Percentiles rank a stretch among this genome's conserved stretches.
phyloP scores from a whole-genome alignment of 2,329 filamentous ascomycete genomes.

The Claviceps spartinae region DNA sequence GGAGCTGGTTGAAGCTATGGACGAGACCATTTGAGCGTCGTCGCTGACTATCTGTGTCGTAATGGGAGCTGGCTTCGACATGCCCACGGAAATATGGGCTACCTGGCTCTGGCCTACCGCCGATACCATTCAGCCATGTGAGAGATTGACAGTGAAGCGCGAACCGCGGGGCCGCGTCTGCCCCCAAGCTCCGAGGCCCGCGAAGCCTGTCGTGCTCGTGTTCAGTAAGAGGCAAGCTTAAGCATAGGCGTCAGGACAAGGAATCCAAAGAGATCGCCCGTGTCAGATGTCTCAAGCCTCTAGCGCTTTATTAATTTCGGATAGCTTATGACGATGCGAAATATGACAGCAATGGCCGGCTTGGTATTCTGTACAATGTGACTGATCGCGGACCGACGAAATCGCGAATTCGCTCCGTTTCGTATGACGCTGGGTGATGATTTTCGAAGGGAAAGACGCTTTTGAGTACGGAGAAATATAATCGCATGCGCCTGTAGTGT shows the following conservation, averaged over 20 bases:
- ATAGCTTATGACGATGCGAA: neutral
- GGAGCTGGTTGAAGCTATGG: slow-evolving; percentile 15
- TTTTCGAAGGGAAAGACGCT: neutral
- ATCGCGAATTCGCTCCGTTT: neutral
- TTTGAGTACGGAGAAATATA: neutral
- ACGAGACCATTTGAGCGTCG: slow-evolving; percentile 8
- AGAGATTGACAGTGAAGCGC: slow-evolving; percentile 7
- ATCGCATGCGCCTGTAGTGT: no score
- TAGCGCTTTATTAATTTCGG: neutral
- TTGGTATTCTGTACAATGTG: neutral
- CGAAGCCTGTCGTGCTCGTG: neutral
- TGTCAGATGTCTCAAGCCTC: neutral
- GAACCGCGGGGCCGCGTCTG: neutral
- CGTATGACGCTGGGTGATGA: neutral
- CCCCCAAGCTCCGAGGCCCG: no score
- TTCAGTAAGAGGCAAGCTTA: neutral
- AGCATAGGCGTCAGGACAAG: neutral
- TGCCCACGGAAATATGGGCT: neutral
- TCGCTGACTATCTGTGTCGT: slow-evolving; percentile 3
- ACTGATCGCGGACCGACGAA: neutral
- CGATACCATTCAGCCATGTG: slow-evolving; percentile 22
- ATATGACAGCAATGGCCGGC: neutral
- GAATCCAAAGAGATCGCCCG: neutral
- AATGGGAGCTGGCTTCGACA: neutral
- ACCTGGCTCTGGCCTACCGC: slow-evolving; percentile 16